These are phyloP conservation scores for Saccharomyces hybrid DNA, from an alignment of 1,139 yeast species.

Conservation along the genomic window DNA sequence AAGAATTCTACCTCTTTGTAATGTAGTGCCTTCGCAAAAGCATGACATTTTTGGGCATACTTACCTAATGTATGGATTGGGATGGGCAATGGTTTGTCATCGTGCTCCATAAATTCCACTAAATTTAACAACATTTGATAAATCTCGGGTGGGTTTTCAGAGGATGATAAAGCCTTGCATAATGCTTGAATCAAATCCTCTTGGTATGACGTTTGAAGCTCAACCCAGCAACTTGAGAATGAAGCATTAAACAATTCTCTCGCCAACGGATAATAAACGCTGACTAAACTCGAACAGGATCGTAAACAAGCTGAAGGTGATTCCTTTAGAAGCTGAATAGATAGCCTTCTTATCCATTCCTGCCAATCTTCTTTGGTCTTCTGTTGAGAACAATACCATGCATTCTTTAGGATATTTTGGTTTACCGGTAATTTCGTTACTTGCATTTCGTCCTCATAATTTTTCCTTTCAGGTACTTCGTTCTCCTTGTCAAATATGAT, in stretches of 20 bases:
- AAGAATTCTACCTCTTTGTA: slow-evolving; percentile 92
- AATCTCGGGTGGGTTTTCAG: slow-evolving; percentile 93
- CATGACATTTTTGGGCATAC: slow-evolving; percentile 93
- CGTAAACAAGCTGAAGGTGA: slow-evolving; percentile 93
- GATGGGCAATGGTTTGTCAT: slow-evolving; percentile 87
- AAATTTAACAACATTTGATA: slow-evolving; percentile 81
- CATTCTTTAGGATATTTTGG: slow-evolving; percentile 44
- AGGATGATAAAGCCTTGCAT: slow-evolving; percentile 79
- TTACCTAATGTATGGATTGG: slow-evolving; percentile 83
- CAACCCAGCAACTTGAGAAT: slow-evolving; percentile 95
- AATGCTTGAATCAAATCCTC: slow-evolving; percentile 83
- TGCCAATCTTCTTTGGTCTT: slow-evolving; percentile 95
- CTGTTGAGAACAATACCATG: slow-evolving; percentile 90
- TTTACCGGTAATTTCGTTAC: slow-evolving; percentile 63
- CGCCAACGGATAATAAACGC: slow-evolving; percentile 82
- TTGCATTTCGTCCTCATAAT: slow-evolving; percentile 60
- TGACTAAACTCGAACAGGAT: slow-evolving; percentile 87
- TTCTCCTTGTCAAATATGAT: slow-evolving; percentile 62
- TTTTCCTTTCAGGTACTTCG: slow-evolving; percentile 50
- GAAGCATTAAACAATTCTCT: slow-evolving; percentile 89
- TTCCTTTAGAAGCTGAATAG: slow-evolving; percentile 80
- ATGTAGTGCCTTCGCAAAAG: slow-evolving; percentile 94
- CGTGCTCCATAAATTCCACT: slow-evolving; percentile 97
- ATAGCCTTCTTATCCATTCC: slow-evolving; percentile 87
- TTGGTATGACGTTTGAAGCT: slow-evolving; percentile 82